A percentile compares a stretch with the other conserved stretches of the same genome.
Evolutionary conservation across 805 yeast species (phyloP).

Genomic region (Komagataella pastoris): DNA sequence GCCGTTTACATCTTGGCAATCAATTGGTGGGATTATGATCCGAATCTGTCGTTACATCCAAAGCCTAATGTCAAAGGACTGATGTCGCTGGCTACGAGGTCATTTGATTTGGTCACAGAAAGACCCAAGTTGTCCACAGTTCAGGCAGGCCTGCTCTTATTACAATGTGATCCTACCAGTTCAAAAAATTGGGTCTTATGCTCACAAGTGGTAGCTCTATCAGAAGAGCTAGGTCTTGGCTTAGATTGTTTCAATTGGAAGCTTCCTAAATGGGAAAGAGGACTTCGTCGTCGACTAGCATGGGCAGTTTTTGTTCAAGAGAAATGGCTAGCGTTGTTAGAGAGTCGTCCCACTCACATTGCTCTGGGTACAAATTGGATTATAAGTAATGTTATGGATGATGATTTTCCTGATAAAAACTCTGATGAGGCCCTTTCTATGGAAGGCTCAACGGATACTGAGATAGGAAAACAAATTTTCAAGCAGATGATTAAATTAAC

Average conservation of each 20-base stretch:
- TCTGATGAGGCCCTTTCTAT: constrained; percentile 22
- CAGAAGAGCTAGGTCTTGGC: constrained; percentile 87
- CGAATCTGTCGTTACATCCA: constrained; percentile 58
- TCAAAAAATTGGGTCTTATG: constrained; percentile 74
- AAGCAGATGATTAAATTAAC: constrained; percentile 55
- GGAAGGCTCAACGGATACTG: constrained; percentile 56
- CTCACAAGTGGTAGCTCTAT: constrained; percentile 74
- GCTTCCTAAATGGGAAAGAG: constrained; percentile 91
- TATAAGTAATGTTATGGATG: constrained; percentile 51
- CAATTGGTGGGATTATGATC: constrained; percentile 91
- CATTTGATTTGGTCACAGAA: constrained; percentile 61
- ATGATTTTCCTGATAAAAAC: constrained; percentile 70
- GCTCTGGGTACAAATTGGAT: constrained; percentile 68
- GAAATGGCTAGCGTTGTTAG: constrained; percentile 77
- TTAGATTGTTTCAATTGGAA: constrained; percentile 88
- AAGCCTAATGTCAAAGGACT: constrained; percentile 68
- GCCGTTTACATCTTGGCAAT: constrained; percentile 81
- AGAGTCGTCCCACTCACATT: constrained; percentile 76
- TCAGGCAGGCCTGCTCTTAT: constrained; percentile 71
- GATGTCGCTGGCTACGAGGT: constrained; percentile 50
- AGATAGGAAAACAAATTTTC: constrained; percentile 57
- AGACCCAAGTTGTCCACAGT: constrained; percentile 87
- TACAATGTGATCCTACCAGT: constrained; percentile 47
- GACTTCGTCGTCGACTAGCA: constrained; percentile 73
- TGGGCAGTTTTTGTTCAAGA: constrained; percentile 95